Evolutionary conservation across 192 early-diverging fungal species (phyloP), one percentile per base, ranked within the genome.

Genomic region (Coemansia sp.): DNA sequence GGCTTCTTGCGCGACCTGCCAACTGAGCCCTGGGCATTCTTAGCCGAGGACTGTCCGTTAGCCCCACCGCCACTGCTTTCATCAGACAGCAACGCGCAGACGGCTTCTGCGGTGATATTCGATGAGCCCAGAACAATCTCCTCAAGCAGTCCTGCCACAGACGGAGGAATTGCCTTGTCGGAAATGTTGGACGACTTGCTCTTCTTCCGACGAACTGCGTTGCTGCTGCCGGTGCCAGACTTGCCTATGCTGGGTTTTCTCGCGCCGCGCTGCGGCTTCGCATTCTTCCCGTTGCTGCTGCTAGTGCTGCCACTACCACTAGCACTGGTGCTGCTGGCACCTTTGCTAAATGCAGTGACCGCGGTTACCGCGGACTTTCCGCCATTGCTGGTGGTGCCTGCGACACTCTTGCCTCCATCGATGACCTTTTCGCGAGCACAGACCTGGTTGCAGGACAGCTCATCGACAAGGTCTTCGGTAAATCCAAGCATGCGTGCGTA

Each of bases 401-500:
- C 40, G 52, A 14, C 48, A 17, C 56, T 48, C 22, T 49, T 63
- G 20, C 60, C 42, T 17, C 5, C n/a, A 25, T 1, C 18, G 22
- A n/a, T 20, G 11, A 20, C 20, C 38, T 17, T 60, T 16, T 31
- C 38, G 5, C 14, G 8, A 1, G 6, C 38, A 38, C 25, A 56
- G 12, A 16, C 30, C 30, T 34, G 12, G 58, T 40, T 51, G 16
- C 14, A 30, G 18, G 40, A 45, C 1, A 63, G 66, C 60, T 33
- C 66, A 18, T 66, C 66, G 0, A 66, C 66, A 18, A 80, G 59
- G 45, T 80, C 77, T 33, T 63, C 73, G 20, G 77, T 80, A 45
- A 80, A 80, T 25, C 77, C 77, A 20, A 80, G 77, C 77, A 80
- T 80, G 5, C 77, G 77, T n/a, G 77, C 77, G 66, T 48, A 80